Base-by-base conservation (phyloP, 2,329 filamentous ascomycete species). In the Elsinoe arachidis region DNA sequence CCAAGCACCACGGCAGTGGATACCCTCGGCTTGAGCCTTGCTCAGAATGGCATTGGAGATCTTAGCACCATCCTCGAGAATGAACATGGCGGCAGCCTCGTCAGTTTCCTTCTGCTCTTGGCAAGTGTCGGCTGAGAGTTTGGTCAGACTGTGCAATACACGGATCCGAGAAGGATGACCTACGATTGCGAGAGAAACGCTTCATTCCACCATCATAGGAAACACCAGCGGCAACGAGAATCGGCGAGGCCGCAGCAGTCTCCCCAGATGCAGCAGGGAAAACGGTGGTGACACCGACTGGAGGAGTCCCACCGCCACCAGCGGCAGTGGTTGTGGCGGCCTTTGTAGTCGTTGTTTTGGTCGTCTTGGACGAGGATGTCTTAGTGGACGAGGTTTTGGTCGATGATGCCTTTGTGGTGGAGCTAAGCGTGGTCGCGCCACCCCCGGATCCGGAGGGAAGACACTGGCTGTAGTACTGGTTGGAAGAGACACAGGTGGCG, bases 21-120 rank as follows among this genome's bases (percentile, higher is more conserved):
- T 72, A 52, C 74, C 78, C 67, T 79, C 78, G 47, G 74, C 72
- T 59, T 79, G 71, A 59, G 76, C 73, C 14, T 70, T 72, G 41
- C 79, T 77, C 55, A 80, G 79, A 65, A 80, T 79, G 64, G 76
- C 77, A 63, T 80, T 80, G 62, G 73, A 74, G 19, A 80, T 68
- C 23, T 73, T 78, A 41, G 73, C 79, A 21, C 78, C 78, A 55
- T 74, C 70, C 65, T 76, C 70, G 58, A 81, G 70, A 60, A 78
- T 70, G 73, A 81, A 81, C 66, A 81, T 78, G 43, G 79, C 75
- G 53, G 75, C 68, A 7, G 38, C 38, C 23, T 49, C 44, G 33
- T 49, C 44, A 12, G 44, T 49, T 23, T 49, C 44, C 44, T 49
- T 49, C 44, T 49, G 44, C 23, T 49, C 44, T 30, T 49, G 44